phyloP scores from a whole-genome alignment of 1,139 yeast genomes.

The Hyphopichia burtonii region DNA sequence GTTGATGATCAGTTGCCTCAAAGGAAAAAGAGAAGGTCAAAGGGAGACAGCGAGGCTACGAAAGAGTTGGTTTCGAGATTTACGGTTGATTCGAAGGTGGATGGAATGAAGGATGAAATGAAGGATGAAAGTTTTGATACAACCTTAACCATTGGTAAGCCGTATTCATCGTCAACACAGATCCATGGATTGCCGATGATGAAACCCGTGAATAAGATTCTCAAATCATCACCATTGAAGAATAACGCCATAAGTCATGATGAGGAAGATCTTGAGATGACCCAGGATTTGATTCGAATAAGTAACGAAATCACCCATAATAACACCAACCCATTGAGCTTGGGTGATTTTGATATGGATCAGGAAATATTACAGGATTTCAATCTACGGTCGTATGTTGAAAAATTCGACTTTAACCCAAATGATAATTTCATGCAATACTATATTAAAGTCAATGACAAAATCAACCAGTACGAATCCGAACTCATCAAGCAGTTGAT shows the following conservation, averaged over 20 bases:
- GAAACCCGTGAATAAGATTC: neutral
- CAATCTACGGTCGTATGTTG: constrained; percentile 1
- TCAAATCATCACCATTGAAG: constrained; percentile 6
- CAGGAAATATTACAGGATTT: neutral
- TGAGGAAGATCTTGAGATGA: neutral
- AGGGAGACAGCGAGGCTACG: no score
- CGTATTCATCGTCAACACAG: constrained; percentile 2
- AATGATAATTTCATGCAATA: constrained; percentile 2
- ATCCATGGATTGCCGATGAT: neutral
- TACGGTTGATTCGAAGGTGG: neutral
- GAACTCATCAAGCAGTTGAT: constrained; percentile 29
- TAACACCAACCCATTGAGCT: constrained; percentile 6
- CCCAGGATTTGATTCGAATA: neutral
- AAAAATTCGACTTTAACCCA: constrained; percentile 5
- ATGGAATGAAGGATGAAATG: neutral
- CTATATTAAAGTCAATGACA: neutral
- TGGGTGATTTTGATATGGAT: constrained; percentile 1
- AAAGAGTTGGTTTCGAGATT: neutral
- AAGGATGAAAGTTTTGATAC: constrained; percentile 6
- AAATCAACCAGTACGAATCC: constrained; percentile 6
- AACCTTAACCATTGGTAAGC: constrained; percentile 4
- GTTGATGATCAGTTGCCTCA: no score
- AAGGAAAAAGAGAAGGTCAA: no score
- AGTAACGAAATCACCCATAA: constrained; percentile 1
- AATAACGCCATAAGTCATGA: neutral